A percentile compares a stretch with the other conserved stretches of the same genome.
These are phyloP conservation scores for Syzygium aqueum DNA, from an alignment of 345 rosid species.

Conservation along the genomic window DNA sequence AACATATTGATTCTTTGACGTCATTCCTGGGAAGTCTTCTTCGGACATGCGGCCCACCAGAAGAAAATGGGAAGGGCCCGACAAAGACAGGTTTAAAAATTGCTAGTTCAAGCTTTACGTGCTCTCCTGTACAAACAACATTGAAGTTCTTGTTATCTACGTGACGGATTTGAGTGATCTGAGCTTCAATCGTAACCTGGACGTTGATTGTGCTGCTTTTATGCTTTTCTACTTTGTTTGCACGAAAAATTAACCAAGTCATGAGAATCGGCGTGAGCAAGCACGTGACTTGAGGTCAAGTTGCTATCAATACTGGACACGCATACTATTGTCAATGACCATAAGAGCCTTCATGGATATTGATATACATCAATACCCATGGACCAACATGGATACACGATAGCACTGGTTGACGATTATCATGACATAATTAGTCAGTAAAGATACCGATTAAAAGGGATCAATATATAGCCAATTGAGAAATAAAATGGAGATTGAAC, in stretches of 20 bases:
- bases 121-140: too few species aligned
- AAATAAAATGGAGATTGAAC: background rate
- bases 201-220: background rate
- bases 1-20: too few species aligned
- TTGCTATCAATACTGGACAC: background rate
- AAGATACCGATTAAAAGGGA: background rate
- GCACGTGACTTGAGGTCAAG: background rate
- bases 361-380: too few species aligned
- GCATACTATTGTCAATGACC: background rate
- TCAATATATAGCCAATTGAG: background rate
- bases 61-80: too few species aligned
- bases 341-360: background rate
- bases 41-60: too few species aligned
- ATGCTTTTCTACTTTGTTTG: background rate
- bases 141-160: too few species aligned
- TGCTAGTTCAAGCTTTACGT: too few species aligned
- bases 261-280: background rate
- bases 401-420: too few species aligned
- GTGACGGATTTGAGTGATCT: too few species aligned
- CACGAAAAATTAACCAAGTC: background rate
- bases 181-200: background rate
- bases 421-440: background rate
- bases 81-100: too few species aligned
- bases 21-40: too few species aligned
- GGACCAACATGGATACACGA: background rate